Conservation (phyloP, 139 green algal species). For the Volvox reticuliferus region DNA sequence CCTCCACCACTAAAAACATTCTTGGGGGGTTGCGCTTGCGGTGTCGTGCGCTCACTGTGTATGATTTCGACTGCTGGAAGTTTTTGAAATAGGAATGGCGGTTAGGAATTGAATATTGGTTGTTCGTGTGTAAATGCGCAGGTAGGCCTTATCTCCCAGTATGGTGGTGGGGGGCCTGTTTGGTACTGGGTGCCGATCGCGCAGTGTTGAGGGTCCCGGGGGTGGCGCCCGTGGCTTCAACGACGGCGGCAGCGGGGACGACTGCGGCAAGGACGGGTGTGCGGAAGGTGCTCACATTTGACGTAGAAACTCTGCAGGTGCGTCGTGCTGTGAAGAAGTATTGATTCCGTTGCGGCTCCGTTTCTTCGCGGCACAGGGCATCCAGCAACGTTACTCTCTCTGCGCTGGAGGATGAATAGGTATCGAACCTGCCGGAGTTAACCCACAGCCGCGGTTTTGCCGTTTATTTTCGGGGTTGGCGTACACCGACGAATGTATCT, state of each 20-base stretch:
- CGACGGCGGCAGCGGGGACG: background rate
- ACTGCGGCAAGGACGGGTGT: background rate
- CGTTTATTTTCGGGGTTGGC: too few relatives aligned
- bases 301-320: constrained; percentile 53
- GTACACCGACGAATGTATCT: too few relatives aligned
- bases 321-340: background rate
- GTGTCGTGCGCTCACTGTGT: too few relatives aligned
- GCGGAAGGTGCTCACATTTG: constrained; percentile 43
- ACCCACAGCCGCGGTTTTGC: too few relatives aligned
- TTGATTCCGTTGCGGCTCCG: background rate
- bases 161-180: background rate
- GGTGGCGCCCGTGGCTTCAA: background rate
- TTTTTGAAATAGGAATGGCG: too few relatives aligned
- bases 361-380: too few relatives aligned
- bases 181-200: constrained; percentile 76
- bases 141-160: background rate
- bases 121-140: constrained; percentile 66
- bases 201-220: constrained; percentile 55
- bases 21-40: too few relatives aligned
- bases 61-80: too few relatives aligned
- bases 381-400: too few relatives aligned
- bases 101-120: constrained; percentile 18
- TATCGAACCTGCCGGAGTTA: too few relatives aligned
- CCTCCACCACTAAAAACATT: too few relatives aligned
- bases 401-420: too few relatives aligned